These are phyloP conservation scores for Chlorella sp. DNA, from an alignment of 139 green algal genomes.

Conservation along the genomic window DNA sequence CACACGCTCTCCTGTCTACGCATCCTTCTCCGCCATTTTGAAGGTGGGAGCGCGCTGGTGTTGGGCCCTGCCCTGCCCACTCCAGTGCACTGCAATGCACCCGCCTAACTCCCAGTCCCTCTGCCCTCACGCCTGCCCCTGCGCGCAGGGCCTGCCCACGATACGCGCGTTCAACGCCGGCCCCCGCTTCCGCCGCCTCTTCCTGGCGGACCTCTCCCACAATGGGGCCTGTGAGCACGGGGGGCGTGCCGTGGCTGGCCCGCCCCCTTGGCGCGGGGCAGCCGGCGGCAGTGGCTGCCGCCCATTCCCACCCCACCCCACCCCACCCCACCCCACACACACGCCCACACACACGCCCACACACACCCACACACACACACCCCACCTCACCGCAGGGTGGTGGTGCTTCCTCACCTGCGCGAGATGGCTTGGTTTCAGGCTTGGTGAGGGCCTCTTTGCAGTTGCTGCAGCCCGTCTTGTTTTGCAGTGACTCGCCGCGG, in stretches of 20 bases:
- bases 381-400: too few species aligned
- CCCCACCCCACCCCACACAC: too few species aligned
- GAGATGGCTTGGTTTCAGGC: conserved; percentile 75
- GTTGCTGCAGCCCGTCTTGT: too few species aligned
- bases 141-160: conserved; percentile 79
- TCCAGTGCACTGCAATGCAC: too few species aligned
- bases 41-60: conserved; percentile 45
- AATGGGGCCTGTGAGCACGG: conserved; percentile 75
- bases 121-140: neutral
- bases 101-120: neutral
- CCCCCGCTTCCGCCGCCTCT: conserved; percentile 56
- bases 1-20: conserved; percentile 84
- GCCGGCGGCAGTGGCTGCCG: too few species aligned
- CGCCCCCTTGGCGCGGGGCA: too few species aligned
- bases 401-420: conserved; percentile 55
- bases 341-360: too few species aligned
- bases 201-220: conserved; percentile 53
- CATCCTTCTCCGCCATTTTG: conserved; percentile 77
- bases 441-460: too few species aligned
- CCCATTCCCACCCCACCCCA: too few species aligned
- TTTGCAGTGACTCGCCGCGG: too few species aligned
- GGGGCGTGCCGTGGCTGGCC: too few species aligned
- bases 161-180: conserved; percentile 86
- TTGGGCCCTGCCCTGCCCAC: neutral
- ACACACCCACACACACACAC: too few species aligned